A percentile compares a stretch with the other conserved stretches of the same genome.
Evolutionary conservation across 306 rosid genomes (phyloP).

Genomic region (Styphnolobium japonicum): DNA sequence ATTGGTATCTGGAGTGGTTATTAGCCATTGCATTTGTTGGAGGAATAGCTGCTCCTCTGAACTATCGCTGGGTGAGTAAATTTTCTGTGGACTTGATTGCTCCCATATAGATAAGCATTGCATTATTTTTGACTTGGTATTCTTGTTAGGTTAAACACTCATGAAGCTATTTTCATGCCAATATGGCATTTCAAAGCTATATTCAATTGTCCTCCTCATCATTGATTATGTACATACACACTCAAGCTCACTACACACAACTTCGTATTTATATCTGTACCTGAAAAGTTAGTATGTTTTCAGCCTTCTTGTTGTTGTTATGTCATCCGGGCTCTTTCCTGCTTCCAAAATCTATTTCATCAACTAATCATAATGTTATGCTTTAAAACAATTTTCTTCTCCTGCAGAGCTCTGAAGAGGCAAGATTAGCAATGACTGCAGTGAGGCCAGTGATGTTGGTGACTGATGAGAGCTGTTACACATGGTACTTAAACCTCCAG

Average conservation of each 20-base stretch:
- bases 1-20: slow-evolving; percentile 80
- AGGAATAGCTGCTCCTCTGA: slow-evolving; percentile 77
- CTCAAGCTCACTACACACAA: background rate
- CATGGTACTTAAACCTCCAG: slow-evolving; percentile 59
- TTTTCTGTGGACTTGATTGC: background rate
- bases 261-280: background rate
- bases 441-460: slow-evolving; percentile 77
- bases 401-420: slow-evolving; percentile 69
- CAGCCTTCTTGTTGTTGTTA: background rate
- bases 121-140: background rate
- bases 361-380: background rate
- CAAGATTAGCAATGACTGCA: slow-evolving; percentile 56
- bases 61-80: slow-evolving; percentile 82
- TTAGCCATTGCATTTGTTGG: slow-evolving; percentile 89
- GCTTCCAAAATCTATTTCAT: background rate
- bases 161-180: background rate
- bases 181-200: background rate
- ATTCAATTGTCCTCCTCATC: background rate
- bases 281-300: background rate
- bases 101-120: background rate
- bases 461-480: slow-evolving; percentile 56
- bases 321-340: background rate
- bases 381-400: background rate
- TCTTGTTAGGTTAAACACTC: slow-evolving; percentile 1
- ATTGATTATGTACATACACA: background rate